Evolutionary conservation across 2,329 filamentous ascomycete species (phyloP).

Genomic region (Aspergillus spinulosporus): DNA sequence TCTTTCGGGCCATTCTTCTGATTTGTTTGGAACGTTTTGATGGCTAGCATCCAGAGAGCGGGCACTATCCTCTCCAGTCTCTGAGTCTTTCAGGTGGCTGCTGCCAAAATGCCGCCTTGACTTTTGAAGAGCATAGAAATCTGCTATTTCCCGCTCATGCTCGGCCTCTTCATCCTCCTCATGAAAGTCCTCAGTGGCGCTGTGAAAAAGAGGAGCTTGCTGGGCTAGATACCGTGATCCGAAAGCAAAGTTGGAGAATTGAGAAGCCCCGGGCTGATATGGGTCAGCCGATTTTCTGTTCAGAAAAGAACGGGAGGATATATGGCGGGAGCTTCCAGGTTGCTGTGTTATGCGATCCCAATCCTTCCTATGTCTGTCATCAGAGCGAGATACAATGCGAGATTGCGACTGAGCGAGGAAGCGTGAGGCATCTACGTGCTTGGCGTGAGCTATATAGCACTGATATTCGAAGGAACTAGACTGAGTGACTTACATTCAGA

Average conservation of each 20-base stretch:
- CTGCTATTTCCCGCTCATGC: conserved; percentile 86
- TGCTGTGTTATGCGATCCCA: conserved; percentile 51
- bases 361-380: conserved; percentile 50
- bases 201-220: conserved; percentile 92
- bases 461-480: background rate
- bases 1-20: conserved; percentile 45
- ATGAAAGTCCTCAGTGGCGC: conserved; percentile 82
- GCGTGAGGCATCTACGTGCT: conserved; percentile 73
- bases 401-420: conserved; percentile 97
- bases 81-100: conserved; percentile 80
- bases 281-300: conserved; percentile 67
- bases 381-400: conserved; percentile 72
- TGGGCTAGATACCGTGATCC: conserved; percentile 72
- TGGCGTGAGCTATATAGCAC: conserved; percentile 5
- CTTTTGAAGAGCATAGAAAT: conserved; percentile 86
- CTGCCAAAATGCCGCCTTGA: conserved; percentile 86
- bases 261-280: conserved; percentile 71
- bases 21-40: conserved; percentile 36
- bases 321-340: conserved; percentile 48
- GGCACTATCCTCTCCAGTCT: conserved; percentile 72
- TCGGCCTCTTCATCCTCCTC: conserved; percentile 94
- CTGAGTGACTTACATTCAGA: conserved; percentile 73
- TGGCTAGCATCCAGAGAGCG: conserved; percentile 55
- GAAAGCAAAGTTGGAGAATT: conserved; percentile 75
- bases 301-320: conserved; percentile 52